Conservation (phyloP, 306 rosid species). For the Mimosa bimucronata region DNA sequence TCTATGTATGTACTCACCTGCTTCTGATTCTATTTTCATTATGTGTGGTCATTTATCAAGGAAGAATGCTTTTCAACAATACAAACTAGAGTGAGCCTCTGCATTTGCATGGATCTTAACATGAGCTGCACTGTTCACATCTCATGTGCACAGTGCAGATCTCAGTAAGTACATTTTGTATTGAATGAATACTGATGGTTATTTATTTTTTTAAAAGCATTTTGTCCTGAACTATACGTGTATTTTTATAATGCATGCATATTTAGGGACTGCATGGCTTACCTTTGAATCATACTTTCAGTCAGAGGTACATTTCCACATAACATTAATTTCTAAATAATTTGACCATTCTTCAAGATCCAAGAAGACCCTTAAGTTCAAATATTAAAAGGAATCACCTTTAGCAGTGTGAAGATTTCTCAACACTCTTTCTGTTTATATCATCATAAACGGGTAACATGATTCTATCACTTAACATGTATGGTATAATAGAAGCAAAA, state of each 20-base stretch:
- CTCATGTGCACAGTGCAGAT: background rate
- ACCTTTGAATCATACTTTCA: background rate
- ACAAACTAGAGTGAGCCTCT: too few relatives aligned
- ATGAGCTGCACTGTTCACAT: background rate
- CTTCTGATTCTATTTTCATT: constrained; percentile 23
- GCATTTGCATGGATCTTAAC: background rate
- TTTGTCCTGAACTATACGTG: background rate
- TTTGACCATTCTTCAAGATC: background rate
- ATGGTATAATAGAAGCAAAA: constrained; percentile 10
- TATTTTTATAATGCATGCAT: background rate
- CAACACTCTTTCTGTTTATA: background rate
- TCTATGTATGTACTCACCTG: constrained; percentile 68
- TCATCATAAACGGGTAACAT: background rate
- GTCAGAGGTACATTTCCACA: too few relatives aligned
- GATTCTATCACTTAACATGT: constrained; percentile 6
- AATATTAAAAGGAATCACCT: background rate
- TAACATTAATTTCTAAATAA: background rate
- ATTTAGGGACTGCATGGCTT: background rate
- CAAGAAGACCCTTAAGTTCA: background rate
- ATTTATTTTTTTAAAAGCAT: background rate
- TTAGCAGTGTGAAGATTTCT: background rate
- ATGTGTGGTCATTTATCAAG: background rate
- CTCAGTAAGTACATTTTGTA: background rate
- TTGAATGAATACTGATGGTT: background rate
- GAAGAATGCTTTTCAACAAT: background rate